These are phyloP conservation scores for Metarhizium anisopliae DNA, from an alignment of 2,329 filamentous ascomycete species.

Conservation along the genomic window DNA sequence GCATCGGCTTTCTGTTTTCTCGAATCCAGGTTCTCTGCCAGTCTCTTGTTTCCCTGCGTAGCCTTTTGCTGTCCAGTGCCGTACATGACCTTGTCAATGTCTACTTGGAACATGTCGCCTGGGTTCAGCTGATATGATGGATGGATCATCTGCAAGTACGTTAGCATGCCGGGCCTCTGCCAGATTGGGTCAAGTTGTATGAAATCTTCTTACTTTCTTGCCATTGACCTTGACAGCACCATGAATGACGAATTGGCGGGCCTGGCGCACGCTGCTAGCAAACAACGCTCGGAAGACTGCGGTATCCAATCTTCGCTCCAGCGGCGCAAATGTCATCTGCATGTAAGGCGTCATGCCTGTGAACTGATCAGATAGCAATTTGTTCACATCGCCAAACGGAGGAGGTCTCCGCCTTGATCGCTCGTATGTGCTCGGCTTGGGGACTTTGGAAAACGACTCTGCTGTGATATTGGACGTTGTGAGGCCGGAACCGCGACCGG, in stretches of 20 bases:
- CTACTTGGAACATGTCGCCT: conserved; percentile 96
- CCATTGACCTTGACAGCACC: conserved; percentile 94
- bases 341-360: conserved; percentile 69
- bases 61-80: conserved; percentile 72
- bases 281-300: conserved; percentile 91
- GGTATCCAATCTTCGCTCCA: conserved; percentile 87
- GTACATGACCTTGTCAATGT: conserved; percentile 77
- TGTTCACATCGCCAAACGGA: conserved; percentile 22
- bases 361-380: conserved; percentile 23
- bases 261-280: conserved; percentile 85
- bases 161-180: not conserved
- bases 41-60: conserved; percentile 12
- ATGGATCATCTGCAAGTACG: conserved; percentile 65
- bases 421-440: conserved; percentile 12
- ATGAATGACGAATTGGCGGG: conserved; percentile 88
- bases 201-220: conserved; percentile 58
- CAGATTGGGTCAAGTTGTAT: not conserved
- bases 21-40: conserved; percentile 17
- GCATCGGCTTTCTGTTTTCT: conserved; percentile 18
- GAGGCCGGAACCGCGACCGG: conserved; percentile 72
- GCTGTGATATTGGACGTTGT: conserved; percentile 22
- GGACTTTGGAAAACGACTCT: conserved; percentile 23
- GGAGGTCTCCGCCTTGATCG: conserved; percentile 9
- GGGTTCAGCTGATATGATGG: conserved; percentile 93
- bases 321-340: conserved; percentile 89